Conservation (phyloP, 768 basidiomycete species). For the Russula griseocarnosa region DNA sequence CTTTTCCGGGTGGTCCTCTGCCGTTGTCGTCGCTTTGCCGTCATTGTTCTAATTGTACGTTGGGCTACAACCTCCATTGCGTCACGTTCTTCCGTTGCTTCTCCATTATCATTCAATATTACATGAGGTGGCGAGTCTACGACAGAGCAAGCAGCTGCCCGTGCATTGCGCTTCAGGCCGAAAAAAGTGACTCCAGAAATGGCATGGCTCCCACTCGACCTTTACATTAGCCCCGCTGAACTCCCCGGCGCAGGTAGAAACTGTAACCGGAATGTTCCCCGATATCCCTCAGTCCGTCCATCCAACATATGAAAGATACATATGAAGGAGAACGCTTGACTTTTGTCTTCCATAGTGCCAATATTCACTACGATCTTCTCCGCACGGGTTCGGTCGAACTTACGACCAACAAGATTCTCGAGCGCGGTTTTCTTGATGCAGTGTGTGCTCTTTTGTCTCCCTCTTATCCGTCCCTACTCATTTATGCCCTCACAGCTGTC, state of each 20-base stretch:
- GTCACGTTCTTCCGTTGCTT: constrained; percentile 30
- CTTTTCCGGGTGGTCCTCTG: no score
- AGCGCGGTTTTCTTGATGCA: constrained; percentile 72
- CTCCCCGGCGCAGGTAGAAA: constrained; percentile 49
- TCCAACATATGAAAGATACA: background rate
- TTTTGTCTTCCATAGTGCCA: constrained; percentile 49
- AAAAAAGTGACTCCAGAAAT: constrained; percentile 76
- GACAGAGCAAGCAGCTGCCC: constrained; percentile 40
- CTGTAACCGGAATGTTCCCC: constrained; percentile 76
- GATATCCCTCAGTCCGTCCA: constrained; percentile 68
- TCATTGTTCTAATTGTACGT: constrained; percentile 71
- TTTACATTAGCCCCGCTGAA: constrained; percentile 12
- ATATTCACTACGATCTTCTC: constrained; percentile 78
- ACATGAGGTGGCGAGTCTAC: constrained; percentile 32
- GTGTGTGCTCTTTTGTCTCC: constrained; percentile 44
- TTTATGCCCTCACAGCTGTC: constrained; percentile 52
- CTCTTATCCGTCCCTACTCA: constrained; percentile 3
- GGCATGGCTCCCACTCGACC: constrained; percentile 43
- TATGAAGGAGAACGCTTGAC: background rate
- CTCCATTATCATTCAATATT: constrained; percentile 19
- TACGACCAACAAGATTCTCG: constrained; percentile 79
- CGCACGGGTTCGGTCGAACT: constrained; percentile 72
- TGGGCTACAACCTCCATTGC: constrained; percentile 65
- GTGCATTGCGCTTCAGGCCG: constrained; percentile 72
- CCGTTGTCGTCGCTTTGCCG: constrained; percentile 79